Evolutionary conservation across 495 filamentous ascomycete genomes (phyloP), one percentile per base, ranked within the genome.

Genomic region (Lophium mytilinum): DNA sequence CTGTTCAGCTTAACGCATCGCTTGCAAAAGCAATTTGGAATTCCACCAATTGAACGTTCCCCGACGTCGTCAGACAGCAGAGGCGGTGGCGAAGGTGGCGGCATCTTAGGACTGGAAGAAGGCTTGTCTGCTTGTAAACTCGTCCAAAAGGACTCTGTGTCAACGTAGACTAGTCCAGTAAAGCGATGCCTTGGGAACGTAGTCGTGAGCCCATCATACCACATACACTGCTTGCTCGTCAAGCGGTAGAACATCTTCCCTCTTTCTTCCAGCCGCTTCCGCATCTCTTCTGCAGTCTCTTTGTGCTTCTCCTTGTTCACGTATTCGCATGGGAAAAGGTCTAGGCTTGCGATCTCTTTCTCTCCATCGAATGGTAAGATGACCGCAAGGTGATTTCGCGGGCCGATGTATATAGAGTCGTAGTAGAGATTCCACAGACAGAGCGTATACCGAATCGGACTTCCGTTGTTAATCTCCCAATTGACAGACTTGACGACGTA

Each of bases 291-390:
- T 11, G 56, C 24, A 30, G 37, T 52, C 43, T 64, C 56, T 30
- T 56, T 52, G 17, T 57, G 50, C 37, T 39, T 49, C 15, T 60
- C 53, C 34, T 42, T 37, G n/a, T 35, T 24, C 9, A 52, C 49
- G 57, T 51, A 60, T 35, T 57, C 49, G 30, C 48, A 56, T 7
- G 62, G 62, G 37, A 61, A 64, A 34, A 64, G 50, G 41, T 57
- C 53, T 18, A 55, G 37, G 36, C 37, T 46, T 46, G n/a, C 49
- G 53, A 52, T 37, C 36, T 42, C 37, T 50, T 55, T 50, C 51
- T 54, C 51, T 42, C 53, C 43, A 40, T 47, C 37, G 24, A 37
- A 34, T 19, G 30, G 51, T 14, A 24, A 52, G 34, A 50, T 37
- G 42, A 37, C 17, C 11, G 50, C 50, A 12, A 52, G 11, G 33